Evolutionary conservation across 2,329 filamentous ascomycete genomes (phyloP), one percentile per base, ranked within the genome.

Genomic region (Xylaria sp.): DNA sequence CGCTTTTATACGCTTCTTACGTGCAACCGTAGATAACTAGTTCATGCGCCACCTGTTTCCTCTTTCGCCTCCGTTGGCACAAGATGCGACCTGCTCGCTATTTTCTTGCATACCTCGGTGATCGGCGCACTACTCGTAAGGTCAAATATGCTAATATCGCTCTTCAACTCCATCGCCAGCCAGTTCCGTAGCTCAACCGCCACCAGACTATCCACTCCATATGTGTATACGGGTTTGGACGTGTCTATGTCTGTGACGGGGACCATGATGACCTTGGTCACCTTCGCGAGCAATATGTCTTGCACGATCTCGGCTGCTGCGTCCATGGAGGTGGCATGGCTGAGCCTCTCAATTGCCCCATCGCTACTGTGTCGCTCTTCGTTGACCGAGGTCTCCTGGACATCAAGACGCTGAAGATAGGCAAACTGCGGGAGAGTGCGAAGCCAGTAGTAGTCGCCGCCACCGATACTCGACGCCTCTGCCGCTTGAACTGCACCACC

Each of bases 161-260:
- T 63, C 44, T 57, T 59, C 23, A 67, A 58, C n/a, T 64, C 65
- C 12, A 52, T 31, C 10, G 44, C 44, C 34, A 67, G 7, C 65
- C 65, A 67, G n/a, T 64, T 67, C 31, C 65, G 65, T 6, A 67
- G 44, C 48, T 68, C 66, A 7, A 68, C 54, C 28, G 66, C 52
- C 9, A 68, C 56, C 37, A 68, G 51, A 44, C 39, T 52, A 20
- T 68, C 66, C 18, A 68, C 66, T 25, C 66, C 66, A 18, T 68
- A 68, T 4, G 44, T 56, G 34, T 56, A 68, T 18, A 68, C 60
- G 0, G 60, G 52, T 48, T 68, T 64, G 2, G 60, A 51, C 9
- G 37, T 63, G 39, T 68, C 62, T 3, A 64, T 57, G 15, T 63
- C 58, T 15, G 60, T 25, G 18, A 20, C 59, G 20, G 58, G 46